A percentile compares a stretch with the other conserved stretches of the same genome.
phyloP scores from a whole-genome alignment of 2,329 filamentous ascomycete genomes.

The Tolypocladium guangdongense region DNA sequence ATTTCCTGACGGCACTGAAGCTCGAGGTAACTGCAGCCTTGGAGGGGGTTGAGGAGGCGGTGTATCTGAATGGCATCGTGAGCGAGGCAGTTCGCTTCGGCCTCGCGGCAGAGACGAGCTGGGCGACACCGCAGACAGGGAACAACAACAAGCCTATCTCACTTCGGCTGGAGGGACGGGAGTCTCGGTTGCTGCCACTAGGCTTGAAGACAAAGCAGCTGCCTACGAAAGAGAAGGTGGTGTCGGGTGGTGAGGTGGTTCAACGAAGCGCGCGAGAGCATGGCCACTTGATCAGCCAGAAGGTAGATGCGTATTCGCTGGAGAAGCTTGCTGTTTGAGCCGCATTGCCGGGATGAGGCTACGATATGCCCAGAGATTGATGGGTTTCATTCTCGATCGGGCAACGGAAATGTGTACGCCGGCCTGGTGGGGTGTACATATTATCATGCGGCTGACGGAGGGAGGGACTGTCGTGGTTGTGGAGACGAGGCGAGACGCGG shows the following conservation, averaged over 20 bases:
- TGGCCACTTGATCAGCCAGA: slow-evolving; percentile 66
- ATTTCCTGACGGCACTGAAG: slow-evolving; percentile 54
- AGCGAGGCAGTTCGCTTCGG: slow-evolving; percentile 56
- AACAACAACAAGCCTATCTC: slow-evolving; percentile 32
- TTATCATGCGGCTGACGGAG: background rate
- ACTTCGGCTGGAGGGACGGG: slow-evolving; percentile 28
- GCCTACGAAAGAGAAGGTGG: slow-evolving; percentile 46
- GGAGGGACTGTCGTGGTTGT: background rate
- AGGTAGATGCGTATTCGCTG: slow-evolving; percentile 71
- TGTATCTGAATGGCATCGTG: slow-evolving; percentile 52
- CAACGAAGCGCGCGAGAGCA: slow-evolving; percentile 61
- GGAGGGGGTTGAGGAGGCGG: slow-evolving; percentile 60
- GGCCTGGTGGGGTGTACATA: background rate
- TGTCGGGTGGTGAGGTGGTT: slow-evolving; percentile 59
- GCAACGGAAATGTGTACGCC: background rate
- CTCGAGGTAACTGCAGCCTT: slow-evolving; percentile 60
- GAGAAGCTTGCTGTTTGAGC: slow-evolving; percentile 61
- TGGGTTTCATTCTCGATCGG: background rate
- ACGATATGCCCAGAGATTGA: background rate
- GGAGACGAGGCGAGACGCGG: background rate
- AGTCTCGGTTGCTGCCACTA: slow-evolving; percentile 52
- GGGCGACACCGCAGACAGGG: slow-evolving; percentile 14
- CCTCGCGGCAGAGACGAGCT: slow-evolving; percentile 24
- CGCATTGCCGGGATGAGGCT: slow-evolving; percentile 1
- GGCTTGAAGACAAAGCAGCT: slow-evolving; percentile 53